Evolutionary conservation across 1,139 yeast species (phyloP), one percentile per base, ranked within the genome.

Genomic region (Kodamaea plutei): DNA sequence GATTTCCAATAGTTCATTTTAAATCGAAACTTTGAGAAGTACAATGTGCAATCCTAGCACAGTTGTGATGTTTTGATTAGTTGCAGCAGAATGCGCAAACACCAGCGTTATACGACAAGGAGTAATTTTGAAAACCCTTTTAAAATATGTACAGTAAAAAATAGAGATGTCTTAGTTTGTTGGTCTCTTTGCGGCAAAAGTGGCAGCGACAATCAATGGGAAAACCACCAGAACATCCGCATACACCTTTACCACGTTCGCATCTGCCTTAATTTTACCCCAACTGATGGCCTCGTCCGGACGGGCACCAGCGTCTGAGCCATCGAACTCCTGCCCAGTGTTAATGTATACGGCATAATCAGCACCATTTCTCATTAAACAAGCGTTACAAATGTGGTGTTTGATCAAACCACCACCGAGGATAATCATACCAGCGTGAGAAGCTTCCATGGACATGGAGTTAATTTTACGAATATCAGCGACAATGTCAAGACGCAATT

Each of bases 281-380:
- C 99, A 91, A 28, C 95, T 84, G 33, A 91, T 83, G 16, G 98
- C 98, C 63, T 91, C 99, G 56, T 93, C 98, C 1, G 98, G 97
- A 54, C 98, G 76, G 5, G 99, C 99, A 42, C 99, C 99, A 11
- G 98, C 97, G 58, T 91, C 99, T 10, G 96, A 85, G 30, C 98
- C 98, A 53, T 91, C 99, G 52, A 88, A 93, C 57, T 91, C 99
- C 63, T 91, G 98, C 25, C 96, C 98, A 9, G 99, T 91, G 61
- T 93, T 93, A 56, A 91, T 89, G 60, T 77, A 91, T 12, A 91
- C 96, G 3, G 98, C 97, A 53, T 80, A 87, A 56, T 91, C 99
- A 14, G 99, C 98, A 47, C 99, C 99, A 50, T 91, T 93, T 69
- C 99, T 81, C 99, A 91, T 91, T 49, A 91, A 70, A 58, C 97